Evolutionary conservation across 805 yeast genomes (phyloP).

Genomic region (Isabelozyma heimii): DNA sequence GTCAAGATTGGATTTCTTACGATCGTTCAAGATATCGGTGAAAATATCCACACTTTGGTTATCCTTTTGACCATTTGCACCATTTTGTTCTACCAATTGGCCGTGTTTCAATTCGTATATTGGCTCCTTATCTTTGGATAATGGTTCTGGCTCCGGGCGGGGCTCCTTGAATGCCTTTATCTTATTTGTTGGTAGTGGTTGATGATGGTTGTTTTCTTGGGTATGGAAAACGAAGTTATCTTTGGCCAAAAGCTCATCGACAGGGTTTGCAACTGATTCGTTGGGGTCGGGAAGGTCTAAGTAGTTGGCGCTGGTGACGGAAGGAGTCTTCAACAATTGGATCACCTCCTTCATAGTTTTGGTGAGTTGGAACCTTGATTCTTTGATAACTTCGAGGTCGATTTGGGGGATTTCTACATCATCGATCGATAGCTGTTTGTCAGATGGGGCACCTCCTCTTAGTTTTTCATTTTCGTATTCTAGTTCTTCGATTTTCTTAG

Average conservation of each 20-base stretch:
- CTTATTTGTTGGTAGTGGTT: background rate
- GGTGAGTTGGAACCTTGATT: slow-evolving; percentile 30
- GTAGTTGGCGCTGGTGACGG: slow-evolving; percentile 13
- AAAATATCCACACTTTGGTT: background rate
- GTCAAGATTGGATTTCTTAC: background rate
- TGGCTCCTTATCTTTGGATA: background rate
- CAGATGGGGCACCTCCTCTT: slow-evolving; percentile 1
- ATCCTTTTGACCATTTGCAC: background rate
- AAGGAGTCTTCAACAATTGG: slow-evolving; percentile 28
- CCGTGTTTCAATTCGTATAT: slow-evolving; percentile 3
- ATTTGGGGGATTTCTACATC: slow-evolving; percentile 26
- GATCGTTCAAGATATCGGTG: slow-evolving; percentile 1
- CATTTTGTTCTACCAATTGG: background rate
- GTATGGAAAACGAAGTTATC: slow-evolving; percentile 10
- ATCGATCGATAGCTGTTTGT: background rate
- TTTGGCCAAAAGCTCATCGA: slow-evolving; percentile 13
- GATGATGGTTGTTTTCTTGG: background rate
- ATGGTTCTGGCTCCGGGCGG: background rate
- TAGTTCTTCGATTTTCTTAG: slow-evolving; percentile 34
- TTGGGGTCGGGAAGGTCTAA: slow-evolving; percentile 19
- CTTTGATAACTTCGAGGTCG: slow-evolving; percentile 29
- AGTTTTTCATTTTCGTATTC: slow-evolving; percentile 22
- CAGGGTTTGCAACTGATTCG: slow-evolving; percentile 9
- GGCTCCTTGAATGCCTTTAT: background rate
- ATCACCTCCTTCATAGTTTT: slow-evolving; percentile 36